Base-by-base conservation (phyloP, 331 rosid genomes). In the Phaseolus coccineus region DNA sequence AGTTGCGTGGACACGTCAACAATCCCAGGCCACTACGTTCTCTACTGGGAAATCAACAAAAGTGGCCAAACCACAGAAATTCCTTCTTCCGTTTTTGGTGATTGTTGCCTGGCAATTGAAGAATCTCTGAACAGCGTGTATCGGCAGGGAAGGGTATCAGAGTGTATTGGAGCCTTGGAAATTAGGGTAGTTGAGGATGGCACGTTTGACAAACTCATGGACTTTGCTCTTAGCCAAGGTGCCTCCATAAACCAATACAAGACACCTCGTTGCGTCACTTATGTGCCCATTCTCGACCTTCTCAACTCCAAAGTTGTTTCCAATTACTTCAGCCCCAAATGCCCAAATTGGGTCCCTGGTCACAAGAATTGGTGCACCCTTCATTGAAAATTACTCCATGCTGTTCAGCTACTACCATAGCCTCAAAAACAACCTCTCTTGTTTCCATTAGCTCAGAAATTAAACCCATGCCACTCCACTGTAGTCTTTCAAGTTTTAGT, bases 201-300 rank as follows among this genome's bases (percentile, higher is more conserved):
- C 6, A 89, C 89, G 0, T 89, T 89, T 44, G 90, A 89, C 33
- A 78, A 79, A 33, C 87, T 89, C 39, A 85, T 86, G 93, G 93
- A 87, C 61, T 85, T 85, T 68, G 89, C 90, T 19, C 48, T 89
- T 0, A 81, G 79, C 73, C 80, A 81, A 5, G 90, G 89, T 46
- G 87, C 93, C 8, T 87, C 90, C 16, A 87, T 87, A 46, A 87
- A 87, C 33, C 90, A 87, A 80, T 89, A 89, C 71, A 89, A 89
- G 82, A 81, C 89, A 9, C 88, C 92, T 30, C 76, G 89, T 2
- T 87, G 89, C 33, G 78, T 89, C 52, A 87, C 81, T 55, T 72
- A 48, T 68, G 64, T 71, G 0, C 85, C 88, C 71, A 74, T 86
- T 78, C 56, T 87, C 0, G 59, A 85, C 62, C 89, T 87, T 61